Evolutionary conservation across 805 yeast species (phyloP), one percentile per base, ranked within the genome.

Genomic region (Kodamaea hsintzibuensis): DNA sequence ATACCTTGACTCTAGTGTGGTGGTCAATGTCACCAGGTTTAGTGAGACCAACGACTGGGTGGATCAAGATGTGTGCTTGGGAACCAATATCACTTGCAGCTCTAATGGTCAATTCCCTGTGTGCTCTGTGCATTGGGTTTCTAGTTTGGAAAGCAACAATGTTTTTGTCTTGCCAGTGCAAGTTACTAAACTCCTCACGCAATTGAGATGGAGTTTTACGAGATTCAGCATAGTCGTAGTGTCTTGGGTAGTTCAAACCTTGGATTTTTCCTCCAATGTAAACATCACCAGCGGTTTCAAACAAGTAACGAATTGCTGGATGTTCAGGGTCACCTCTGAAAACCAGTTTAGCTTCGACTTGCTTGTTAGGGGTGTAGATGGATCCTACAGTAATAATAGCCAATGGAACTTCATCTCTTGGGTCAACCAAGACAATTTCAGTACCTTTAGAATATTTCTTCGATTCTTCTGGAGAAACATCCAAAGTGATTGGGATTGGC

Each of bases 41-140:
- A 60, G 98, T 92, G 63, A 93, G 79, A 46, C 98, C 98, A 42
- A 92, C 98, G 44, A 92, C 98, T 3, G 98, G 98, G 73, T 92
- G 98, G 66, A 92, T 91, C 72, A 92, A 80, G 53, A 92, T 87
- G 55, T 71, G 78, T 25, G 78, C 79, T 60, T 89, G 87, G 47
- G 93, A 91, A 60, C 91, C 87, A 61, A 91, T 84, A 61, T 89
- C 95, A 65, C 91, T 83, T n/a, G 98, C 98, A 38, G 98, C 98
- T 64, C 98, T 83, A 47, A 92, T 96, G 13, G 98, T 92, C 66
- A 92, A 79, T 73, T 92, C 98, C 71, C 98, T 83, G 73, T 92
- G 98, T 35, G 98, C 98, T 71, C 98, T 85, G 74, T 92, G 98
- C 98, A 92, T 93, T 62, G 98, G 98, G 78, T 92, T 92, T 78